Conservation (phyloP, 257 asterid genomes). For the Solanum paucissectum region DNA sequence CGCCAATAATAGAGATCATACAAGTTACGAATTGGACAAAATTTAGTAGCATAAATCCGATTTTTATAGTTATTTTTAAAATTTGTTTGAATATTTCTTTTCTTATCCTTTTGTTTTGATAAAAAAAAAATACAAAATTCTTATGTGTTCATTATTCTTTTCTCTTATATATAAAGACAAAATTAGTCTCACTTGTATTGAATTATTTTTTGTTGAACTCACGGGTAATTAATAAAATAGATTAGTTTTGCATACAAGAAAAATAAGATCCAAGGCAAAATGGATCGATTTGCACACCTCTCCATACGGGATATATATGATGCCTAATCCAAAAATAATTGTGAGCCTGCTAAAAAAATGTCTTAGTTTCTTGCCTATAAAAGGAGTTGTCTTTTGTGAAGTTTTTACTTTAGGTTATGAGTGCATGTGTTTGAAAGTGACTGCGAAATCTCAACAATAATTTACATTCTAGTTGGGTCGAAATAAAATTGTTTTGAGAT, state of each 20-base stretch:
- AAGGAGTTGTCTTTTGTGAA: no score
- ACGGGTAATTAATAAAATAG: neutral
- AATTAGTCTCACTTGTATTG: neutral
- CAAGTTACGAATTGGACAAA: neutral
- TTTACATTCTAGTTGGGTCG: neutral
- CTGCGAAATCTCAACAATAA: neutral
- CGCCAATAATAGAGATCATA: neutral
- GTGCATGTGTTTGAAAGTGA: neutral
- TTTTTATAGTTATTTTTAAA: neutral
- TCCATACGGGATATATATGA: neutral
- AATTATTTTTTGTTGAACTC: neutral
- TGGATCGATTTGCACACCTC: neutral
- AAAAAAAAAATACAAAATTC: neutral
- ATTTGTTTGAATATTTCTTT: neutral
- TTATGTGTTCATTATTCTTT: neutral
- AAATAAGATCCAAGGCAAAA: neutral
- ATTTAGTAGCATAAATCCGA: neutral
- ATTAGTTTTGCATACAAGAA: neutral
- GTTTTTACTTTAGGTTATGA: no score
- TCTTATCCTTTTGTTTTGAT: neutral
- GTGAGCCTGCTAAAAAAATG: neutral
- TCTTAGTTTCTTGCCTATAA: neutral
- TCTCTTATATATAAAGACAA: neutral
- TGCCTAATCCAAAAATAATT: neutral
- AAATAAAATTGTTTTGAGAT: no score